Base-by-base conservation (phyloP, 345 rosid genomes). In the Populus tremula region DNA sequence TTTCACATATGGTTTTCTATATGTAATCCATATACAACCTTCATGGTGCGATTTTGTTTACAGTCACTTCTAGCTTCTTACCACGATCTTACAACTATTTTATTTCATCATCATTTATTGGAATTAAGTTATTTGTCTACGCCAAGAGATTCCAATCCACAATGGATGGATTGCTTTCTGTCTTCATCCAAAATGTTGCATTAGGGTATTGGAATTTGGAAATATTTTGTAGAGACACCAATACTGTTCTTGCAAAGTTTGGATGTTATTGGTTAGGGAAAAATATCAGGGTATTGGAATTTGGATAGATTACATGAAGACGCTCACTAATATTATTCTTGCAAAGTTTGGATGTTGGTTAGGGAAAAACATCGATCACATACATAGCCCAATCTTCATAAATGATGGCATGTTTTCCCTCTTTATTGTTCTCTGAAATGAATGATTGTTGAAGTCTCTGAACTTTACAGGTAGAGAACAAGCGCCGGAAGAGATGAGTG, bases 401-500 rank as follows among this genome's bases (percentile, higher is more conserved):
- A 18, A 72, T 39, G 2, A 29, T 59, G 11, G 10, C 20, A 39
- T 74, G 41, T n/a, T 17, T 27, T 6, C 31, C 18, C 17, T 41
- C 47, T 54, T n/a, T 27, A 16, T 5, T 73, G 14, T 54, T 70
- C 36, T 43, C 2, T 33, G 39, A 41, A 39, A 49, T n/a, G 21
- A 69, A 38, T 43, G 27, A 12, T 74, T 50, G 23, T 74, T 33
- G n/a, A 70, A 36, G 20, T 17, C 61, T n/a, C 21, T 74, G 39
- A 78, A 69, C 59, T 76, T 80, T 75, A 33, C 91, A 91, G 92
- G 87, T 89, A 80, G 92, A 91, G 18, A 33, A 88, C 69, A 91
- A 89, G 87, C 88, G 94, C 1, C 86, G 86, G 76, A 91, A 89
- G 87, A 84, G 91, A 81, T 33, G 68, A 45, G 69, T 59, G 23